A percentile compares a stretch with the other conserved stretches of the same genome.
Evolutionary conservation across 352 stramenopile species (phyloP).

Genomic region (Phytophthora parvispora): DNA sequence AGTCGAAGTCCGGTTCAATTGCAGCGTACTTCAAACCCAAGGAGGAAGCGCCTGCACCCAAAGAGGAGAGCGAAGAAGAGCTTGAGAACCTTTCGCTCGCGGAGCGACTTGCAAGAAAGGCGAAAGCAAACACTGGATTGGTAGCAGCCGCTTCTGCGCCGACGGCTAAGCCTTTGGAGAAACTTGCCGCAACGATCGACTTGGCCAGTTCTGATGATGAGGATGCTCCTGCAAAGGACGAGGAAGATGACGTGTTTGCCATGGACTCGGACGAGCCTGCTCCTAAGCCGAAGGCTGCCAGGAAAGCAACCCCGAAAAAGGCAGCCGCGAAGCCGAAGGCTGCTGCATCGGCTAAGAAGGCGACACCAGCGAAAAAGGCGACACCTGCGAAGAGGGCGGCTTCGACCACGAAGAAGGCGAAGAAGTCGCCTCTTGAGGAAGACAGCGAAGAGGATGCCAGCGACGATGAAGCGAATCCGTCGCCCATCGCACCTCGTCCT

Average conservation of each 20-base stretch:
- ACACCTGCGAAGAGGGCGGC: slow-evolving; percentile 31
- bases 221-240: slow-evolving; percentile 24
- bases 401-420: slow-evolving; percentile 28
- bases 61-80: slow-evolving; percentile 63
- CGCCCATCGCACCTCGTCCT: slow-evolving; percentile 34
- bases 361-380: slow-evolving; percentile 30
- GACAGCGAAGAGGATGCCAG: slow-evolving; percentile 26
- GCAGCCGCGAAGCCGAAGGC: slow-evolving; percentile 29
- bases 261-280: slow-evolving; percentile 51
- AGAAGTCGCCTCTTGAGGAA: slow-evolving; percentile 38
- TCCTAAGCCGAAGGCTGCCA: slow-evolving; percentile 45
- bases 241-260: slow-evolving; percentile 79
- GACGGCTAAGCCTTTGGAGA: slow-evolving; percentile 27
- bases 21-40: slow-evolving; percentile 69
- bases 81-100: slow-evolving; percentile 81
- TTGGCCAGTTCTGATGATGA: slow-evolving; percentile 63
- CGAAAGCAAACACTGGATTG: slow-evolving; percentile 53
- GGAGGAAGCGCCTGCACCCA: slow-evolving; percentile 25
- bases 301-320: slow-evolving; percentile 35
- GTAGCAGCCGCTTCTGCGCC: slow-evolving; percentile 33
- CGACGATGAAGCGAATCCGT: slow-evolving; percentile 28
- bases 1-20: slow-evolving; percentile 46
- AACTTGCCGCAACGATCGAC: slow-evolving; percentile 42
- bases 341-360: slow-evolving; percentile 25
- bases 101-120: slow-evolving; percentile 68